These are phyloP conservation scores for Bipolaris victoriae DNA, from an alignment of 2,329 filamentous ascomycete genomes.

Conservation along the genomic window DNA sequence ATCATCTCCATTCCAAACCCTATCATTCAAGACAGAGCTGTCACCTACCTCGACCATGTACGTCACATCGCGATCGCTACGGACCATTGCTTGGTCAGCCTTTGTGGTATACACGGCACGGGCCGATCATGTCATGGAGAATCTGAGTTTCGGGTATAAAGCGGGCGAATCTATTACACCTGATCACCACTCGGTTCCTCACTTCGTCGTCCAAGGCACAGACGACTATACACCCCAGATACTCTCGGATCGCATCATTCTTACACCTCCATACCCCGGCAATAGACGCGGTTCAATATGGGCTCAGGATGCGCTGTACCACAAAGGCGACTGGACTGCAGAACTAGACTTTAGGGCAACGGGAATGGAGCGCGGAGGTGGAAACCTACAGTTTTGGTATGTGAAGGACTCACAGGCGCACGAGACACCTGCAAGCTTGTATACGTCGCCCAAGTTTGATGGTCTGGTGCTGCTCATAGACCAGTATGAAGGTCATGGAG, in stretches of 20 bases:
- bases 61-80: constrained; percentile 48
- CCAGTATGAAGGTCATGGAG: constrained; percentile 76
- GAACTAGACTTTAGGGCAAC: constrained; percentile 88
- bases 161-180: constrained; percentile 69
- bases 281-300: constrained; percentile 85
- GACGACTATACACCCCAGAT: constrained; percentile 63
- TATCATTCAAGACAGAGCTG: constrained; percentile 3
- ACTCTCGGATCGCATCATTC: constrained; percentile 87
- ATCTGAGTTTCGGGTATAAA: constrained; percentile 78
- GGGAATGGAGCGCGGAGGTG: constrained; percentile 82
- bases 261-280: constrained; percentile 87
- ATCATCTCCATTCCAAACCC: background rate
- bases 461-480: constrained; percentile 89
- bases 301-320: constrained; percentile 66
- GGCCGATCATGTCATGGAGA: constrained; percentile 72
- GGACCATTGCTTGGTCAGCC: constrained; percentile 50
- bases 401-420: constrained; percentile 69
- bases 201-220: constrained; percentile 59
- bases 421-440: constrained; percentile 77
- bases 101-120: constrained; percentile 58
- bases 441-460: constrained; percentile 84
- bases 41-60: constrained; percentile 38
- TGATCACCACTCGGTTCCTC: constrained; percentile 61
- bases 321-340: constrained; percentile 75
- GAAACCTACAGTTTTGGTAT: constrained; percentile 95